These are phyloP conservation scores for Linum lewisii DNA, from an alignment of 345 rosid genomes.

Conservation along the genomic window DNA sequence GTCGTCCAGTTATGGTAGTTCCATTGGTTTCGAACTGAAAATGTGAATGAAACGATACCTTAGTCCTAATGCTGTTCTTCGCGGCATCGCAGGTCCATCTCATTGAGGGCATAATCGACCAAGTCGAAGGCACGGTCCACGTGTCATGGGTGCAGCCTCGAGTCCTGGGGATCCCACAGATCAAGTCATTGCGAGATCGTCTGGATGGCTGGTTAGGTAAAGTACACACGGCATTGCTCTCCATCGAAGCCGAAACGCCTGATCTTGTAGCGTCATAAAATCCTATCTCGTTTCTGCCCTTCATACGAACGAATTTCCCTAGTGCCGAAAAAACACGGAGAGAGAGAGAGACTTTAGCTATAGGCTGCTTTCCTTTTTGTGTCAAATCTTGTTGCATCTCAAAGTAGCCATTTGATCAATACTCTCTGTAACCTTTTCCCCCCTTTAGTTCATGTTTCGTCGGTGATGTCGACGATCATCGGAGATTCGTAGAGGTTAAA, in stretches of 20 bases:
- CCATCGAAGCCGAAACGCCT: constrained; percentile 97
- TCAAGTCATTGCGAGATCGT: constrained; percentile 78
- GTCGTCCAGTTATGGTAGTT: background rate
- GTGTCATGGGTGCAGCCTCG: constrained; percentile 99
- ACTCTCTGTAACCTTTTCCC: no score
- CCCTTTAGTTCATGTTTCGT: no score
- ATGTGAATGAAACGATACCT: background rate
- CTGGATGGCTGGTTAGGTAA: constrained; percentile 75
- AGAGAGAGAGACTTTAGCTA: no score
- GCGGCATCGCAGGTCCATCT: constrained; percentile 97
- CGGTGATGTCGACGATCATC: no score
- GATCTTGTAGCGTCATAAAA: constrained; percentile 78
- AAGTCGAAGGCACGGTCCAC: constrained; percentile 85
- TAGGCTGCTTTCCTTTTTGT: no score
- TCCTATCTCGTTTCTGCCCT: constrained; percentile 2
- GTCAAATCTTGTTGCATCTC: no score
- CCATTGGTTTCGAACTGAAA: background rate
- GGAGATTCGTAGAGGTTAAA: no score
- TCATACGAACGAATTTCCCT: constrained; percentile 9
- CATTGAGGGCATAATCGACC: constrained; percentile 91
- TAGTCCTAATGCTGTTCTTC: no score
- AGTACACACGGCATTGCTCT: constrained; percentile 70
- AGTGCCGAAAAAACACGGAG: background rate
- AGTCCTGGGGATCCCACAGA: constrained; percentile 88
- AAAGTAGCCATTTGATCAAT: no score